These are phyloP conservation scores for Globisporangium camurandrum DNA, from an alignment of 352 stramenopile species.

Conservation along the genomic window DNA sequence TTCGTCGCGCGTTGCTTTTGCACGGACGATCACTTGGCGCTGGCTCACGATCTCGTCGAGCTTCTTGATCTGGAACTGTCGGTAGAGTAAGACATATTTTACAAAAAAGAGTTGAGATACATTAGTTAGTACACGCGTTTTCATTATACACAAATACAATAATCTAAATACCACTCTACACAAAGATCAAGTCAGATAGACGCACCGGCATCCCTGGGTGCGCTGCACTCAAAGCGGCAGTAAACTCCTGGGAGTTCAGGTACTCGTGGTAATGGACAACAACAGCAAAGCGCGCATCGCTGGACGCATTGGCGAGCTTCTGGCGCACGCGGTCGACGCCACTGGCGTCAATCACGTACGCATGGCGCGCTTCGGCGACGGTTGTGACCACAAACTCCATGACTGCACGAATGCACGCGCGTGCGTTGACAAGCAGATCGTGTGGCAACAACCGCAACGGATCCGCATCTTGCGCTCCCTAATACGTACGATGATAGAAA, in stretches of 20 bases:
- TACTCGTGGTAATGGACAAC: conserved; percentile 93
- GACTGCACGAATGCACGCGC: conserved; percentile 58
- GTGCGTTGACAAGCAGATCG: conserved; percentile 45
- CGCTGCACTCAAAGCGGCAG: conserved; percentile 56
- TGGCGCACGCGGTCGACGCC: conserved; percentile 44
- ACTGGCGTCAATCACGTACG: conserved; percentile 37
- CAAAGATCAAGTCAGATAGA: background rate
- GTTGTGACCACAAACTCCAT: conserved; percentile 55
- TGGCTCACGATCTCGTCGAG: conserved; percentile 68
- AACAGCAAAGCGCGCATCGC: conserved; percentile 77
- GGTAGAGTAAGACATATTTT: too few relatives aligned
- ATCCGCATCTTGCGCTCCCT: conserved; percentile 71
- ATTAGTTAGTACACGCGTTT: background rate
- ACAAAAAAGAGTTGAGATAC: too few relatives aligned
- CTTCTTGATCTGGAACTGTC: conserved; percentile 77
- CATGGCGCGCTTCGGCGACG: conserved; percentile 58
- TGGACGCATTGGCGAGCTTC: conserved; percentile 37
- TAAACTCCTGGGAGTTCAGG: conserved; percentile 83
- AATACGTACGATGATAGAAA: too few relatives aligned
- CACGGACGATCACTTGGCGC: conserved; percentile 64
- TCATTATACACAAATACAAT: background rate
- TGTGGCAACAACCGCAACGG: conserved; percentile 46
- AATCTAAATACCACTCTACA: too few relatives aligned
- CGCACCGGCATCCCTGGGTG: conserved; percentile 60
- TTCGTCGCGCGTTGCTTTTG: conserved; percentile 59